These are phyloP conservation scores for Paecilomyces niveus DNA, from an alignment of 2,329 filamentous ascomycete genomes.

Conservation along the genomic window DNA sequence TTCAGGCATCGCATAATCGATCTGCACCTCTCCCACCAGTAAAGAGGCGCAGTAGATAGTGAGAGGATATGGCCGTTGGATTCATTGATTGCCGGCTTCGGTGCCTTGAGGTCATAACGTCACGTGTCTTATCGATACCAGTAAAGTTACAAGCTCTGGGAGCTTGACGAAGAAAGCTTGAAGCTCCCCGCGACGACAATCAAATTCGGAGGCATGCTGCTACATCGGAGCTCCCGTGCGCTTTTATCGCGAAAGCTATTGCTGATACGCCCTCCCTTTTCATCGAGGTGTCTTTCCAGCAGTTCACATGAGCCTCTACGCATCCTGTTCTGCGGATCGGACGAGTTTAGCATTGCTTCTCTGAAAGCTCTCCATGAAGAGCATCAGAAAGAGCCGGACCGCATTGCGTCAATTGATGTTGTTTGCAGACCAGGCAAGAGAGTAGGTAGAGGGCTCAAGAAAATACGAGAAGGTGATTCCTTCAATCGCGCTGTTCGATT, in stretches of 20 bases:
- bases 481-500: slow-evolving; percentile 1
- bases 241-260: slow-evolving; percentile 16
- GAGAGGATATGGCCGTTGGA: background rate
- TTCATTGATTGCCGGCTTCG: background rate
- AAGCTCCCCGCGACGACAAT: background rate
- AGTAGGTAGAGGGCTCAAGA: slow-evolving; percentile 67
- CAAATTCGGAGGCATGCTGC: slow-evolving; percentile 15
- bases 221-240: slow-evolving; percentile 13
- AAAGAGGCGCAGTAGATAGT: slow-evolving; percentile 3
- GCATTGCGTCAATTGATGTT: slow-evolving; percentile 75
- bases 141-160: slow-evolving; percentile 5
- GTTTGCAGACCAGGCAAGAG: slow-evolving; percentile 72
- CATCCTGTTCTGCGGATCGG: slow-evolving; percentile 91
- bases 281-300: slow-evolving; percentile 19
- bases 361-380: slow-evolving; percentile 62
- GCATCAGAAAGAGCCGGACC: slow-evolving; percentile 42
- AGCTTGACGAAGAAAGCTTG: slow-evolving; percentile 1
- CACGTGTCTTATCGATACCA: slow-evolving; percentile 26
- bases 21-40: slow-evolving; percentile 8
- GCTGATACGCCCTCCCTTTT: slow-evolving; percentile 4
- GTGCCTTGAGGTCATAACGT: slow-evolving; percentile 12
- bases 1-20: slow-evolving; percentile 32
- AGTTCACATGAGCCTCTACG: slow-evolving; percentile 53
- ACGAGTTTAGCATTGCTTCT: slow-evolving; percentile 77
- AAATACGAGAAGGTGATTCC: slow-evolving; percentile 55